Evolutionary conservation across 768 basidiomycete species (phyloP).

Genomic region (Termitomyces sp.): DNA sequence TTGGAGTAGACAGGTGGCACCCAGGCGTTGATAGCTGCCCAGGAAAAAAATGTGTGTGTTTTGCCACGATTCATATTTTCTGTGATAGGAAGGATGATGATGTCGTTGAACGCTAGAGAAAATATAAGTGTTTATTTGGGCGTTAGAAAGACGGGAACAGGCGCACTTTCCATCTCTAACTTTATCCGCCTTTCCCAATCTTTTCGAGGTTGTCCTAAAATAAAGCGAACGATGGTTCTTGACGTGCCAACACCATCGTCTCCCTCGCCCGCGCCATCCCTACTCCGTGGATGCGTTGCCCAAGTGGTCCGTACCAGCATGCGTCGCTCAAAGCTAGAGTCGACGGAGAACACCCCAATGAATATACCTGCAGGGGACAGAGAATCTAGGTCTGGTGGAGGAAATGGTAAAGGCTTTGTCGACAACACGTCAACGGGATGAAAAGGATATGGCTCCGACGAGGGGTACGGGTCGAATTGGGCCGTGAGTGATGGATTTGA

Average conservation of each 20-base stretch:
- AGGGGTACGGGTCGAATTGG: conserved; percentile 37
- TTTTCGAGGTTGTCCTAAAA: conserved; percentile 80
- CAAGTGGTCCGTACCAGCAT: conserved; percentile 88
- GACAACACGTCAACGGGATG: conserved; percentile 30
- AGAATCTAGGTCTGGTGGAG: conserved; percentile 68
- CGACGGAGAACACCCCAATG: conserved; percentile 88
- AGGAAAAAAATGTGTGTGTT: conserved; percentile 86
- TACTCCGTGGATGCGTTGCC: conserved; percentile 79
- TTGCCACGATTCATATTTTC: conserved; percentile 99
- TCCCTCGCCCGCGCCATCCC: conserved; percentile 67
- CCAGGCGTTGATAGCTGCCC: conserved; percentile 90
- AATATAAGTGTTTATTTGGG: background rate
- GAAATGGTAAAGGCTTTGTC: conserved; percentile 50
- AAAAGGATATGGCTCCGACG: conserved; percentile 34
- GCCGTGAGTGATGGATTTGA: conserved; percentile 54
- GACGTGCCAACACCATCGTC: conserved; percentile 77
- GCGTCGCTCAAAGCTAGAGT: conserved; percentile 79
- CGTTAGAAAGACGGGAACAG: background rate
- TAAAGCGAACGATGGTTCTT: conserved; percentile 83
- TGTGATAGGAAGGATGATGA: conserved; percentile 74
- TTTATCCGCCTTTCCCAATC: conserved; percentile 78
- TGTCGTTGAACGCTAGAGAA: conserved; percentile 74
- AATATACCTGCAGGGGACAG: conserved; percentile 85
- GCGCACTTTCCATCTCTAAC: conserved; percentile 88
- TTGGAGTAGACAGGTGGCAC: conserved; percentile 75